phyloP scores from a whole-genome alignment of 2,329 filamentous ascomycete genomes.

The Mollisia scopiformis region DNA sequence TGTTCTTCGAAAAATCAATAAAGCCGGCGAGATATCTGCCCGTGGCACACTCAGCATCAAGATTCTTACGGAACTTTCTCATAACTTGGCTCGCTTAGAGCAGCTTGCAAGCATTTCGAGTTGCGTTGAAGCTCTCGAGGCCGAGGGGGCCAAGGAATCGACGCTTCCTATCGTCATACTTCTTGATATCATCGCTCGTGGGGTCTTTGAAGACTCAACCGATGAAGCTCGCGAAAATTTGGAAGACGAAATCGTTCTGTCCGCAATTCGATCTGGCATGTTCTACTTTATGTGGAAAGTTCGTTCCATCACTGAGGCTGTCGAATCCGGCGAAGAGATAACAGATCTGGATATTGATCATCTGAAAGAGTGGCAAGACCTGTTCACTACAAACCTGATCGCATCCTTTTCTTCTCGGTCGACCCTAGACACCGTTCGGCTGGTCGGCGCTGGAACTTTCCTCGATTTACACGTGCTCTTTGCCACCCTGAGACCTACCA shows the following conservation, averaged over 20 bases:
- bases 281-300: constrained; percentile 98
- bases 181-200: constrained; percentile 73
- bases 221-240: constrained; percentile 73
- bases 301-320: constrained; percentile 56
- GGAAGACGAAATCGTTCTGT: constrained; percentile 78
- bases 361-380: constrained; percentile 56
- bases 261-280: constrained; percentile 74
- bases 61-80: constrained; percentile 70
- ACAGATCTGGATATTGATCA: constrained; percentile 61
- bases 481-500: constrained; percentile 64
- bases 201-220: constrained; percentile 63
- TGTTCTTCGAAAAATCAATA: constrained; percentile 64
- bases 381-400: constrained; percentile 65
- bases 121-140: constrained; percentile 75
- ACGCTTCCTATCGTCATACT: constrained; percentile 68
- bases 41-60: constrained; percentile 70
- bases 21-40: constrained; percentile 70
- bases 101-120: constrained; percentile 81
- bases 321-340: constrained; percentile 58
- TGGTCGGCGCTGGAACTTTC: constrained; percentile 74
- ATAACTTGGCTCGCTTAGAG: constrained; percentile 76
- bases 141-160: constrained; percentile 49
- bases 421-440: constrained; percentile 76
- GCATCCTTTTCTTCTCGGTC: constrained; percentile 68
- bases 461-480: constrained; percentile 85